A percentile compares a stretch with the other conserved stretches of the same genome.
phyloP scores from a whole-genome alignment of 768 basidiomycete species.

The Boletus rubropictus region DNA sequence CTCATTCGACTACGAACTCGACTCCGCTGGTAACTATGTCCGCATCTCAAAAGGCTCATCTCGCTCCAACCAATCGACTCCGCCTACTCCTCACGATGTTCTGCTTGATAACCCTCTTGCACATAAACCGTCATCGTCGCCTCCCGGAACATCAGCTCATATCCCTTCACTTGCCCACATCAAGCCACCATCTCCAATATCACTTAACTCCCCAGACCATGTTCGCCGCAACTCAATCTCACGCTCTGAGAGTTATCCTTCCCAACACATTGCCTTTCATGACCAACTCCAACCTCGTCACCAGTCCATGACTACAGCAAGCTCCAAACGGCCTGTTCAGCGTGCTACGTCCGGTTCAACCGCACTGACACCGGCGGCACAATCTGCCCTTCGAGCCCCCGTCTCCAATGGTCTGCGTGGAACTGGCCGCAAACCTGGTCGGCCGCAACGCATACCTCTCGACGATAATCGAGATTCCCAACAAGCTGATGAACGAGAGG shows the following conservation, averaged over 20 bases:
- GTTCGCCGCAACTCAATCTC: constrained; percentile 48
- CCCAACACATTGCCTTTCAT: constrained; percentile 31
- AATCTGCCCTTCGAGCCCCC: constrained; percentile 26
- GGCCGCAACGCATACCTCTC: constrained; percentile 35
- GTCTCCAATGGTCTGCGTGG: constrained; percentile 31
- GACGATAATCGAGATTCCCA: constrained; percentile 32
- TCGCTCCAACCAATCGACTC: constrained; percentile 33
- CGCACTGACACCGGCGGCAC: constrained; percentile 28
- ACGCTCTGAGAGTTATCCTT: constrained; percentile 61
- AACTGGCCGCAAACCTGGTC: constrained; percentile 30
- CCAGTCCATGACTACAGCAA: constrained; percentile 21
- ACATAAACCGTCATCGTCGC: constrained; percentile 24
- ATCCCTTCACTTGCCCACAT: constrained; percentile 15
- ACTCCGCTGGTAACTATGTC: constrained; percentile 41
- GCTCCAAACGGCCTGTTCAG: constrained; percentile 49
- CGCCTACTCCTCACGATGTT: constrained; percentile 38
- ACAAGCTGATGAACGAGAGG: constrained; percentile 31
- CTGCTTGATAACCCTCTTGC: constrained; percentile 23
- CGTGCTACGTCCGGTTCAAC: constrained; percentile 62
- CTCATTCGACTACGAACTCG: constrained; percentile 43
- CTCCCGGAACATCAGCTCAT: constrained; percentile 17
- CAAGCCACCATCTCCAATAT: constrained; percentile 32
- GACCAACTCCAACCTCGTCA: constrained; percentile 28
- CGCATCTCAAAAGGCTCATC: constrained; percentile 42
- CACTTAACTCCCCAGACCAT: constrained; percentile 36